These are phyloP conservation scores for Colletotrichum zoysiae DNA, from an alignment of 2,329 filamentous ascomycete species.

Conservation along the genomic window DNA sequence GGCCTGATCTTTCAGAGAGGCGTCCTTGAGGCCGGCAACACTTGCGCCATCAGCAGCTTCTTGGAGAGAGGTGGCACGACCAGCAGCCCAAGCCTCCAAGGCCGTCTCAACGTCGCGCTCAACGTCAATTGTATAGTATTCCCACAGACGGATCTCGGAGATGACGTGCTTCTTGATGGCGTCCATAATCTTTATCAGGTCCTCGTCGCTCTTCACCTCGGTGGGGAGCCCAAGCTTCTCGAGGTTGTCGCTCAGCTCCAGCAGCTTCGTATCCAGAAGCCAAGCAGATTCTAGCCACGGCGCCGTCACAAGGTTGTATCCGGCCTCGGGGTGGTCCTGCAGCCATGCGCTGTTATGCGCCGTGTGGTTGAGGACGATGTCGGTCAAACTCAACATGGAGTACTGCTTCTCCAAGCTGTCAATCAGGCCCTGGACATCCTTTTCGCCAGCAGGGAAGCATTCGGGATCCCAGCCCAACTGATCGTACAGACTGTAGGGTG, in stretches of 20 bases:
- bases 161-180: slow-evolving; percentile 86
- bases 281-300: slow-evolving; percentile 79
- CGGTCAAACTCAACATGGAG: slow-evolving; percentile 88
- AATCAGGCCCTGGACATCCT: slow-evolving; percentile 83
- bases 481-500: slow-evolving; percentile 96
- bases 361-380: slow-evolving; percentile 98
- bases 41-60: slow-evolving; percentile 53
- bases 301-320: slow-evolving; percentile 93
- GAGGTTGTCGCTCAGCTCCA: slow-evolving; percentile 85
- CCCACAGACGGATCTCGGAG: slow-evolving; percentile 84
- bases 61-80: slow-evolving; percentile 67
- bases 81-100: slow-evolving; percentile 77
- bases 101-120: slow-evolving; percentile 77
- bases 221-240: slow-evolving; percentile 79
- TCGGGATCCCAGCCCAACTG: slow-evolving; percentile 87
- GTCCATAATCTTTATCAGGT: slow-evolving; percentile 85
- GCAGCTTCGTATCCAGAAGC: slow-evolving; percentile 70
- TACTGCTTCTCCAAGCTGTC: slow-evolving; percentile 86
- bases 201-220: slow-evolving; percentile 76
- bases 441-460: slow-evolving; percentile 87
- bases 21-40: slow-evolving; percentile 62
- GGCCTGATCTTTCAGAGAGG: slow-evolving; percentile 64
- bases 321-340: slow-evolving; percentile 91
- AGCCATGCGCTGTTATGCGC: slow-evolving; percentile 96
- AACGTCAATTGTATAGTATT: slow-evolving; percentile 90